A percentile compares a stretch with the other conserved stretches of the same genome.
Conservation (phyloP, 2,329 filamentous ascomycete species). For the Aspergillus sp. region DNA sequence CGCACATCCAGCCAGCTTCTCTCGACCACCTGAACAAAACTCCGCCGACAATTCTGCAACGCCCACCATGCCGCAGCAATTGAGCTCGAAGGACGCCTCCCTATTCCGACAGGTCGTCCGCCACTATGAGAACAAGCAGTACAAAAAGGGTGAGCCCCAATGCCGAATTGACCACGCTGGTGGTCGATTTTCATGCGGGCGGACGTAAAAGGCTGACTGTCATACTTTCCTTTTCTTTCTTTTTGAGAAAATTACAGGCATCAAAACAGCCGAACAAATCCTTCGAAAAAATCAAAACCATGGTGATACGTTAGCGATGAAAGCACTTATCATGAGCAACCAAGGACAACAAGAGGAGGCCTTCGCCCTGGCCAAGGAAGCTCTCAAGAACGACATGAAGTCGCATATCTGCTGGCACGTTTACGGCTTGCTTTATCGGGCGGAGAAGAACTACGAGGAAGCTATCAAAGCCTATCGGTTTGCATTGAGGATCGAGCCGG, state of each 20-base stretch:
- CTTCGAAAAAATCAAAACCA: constrained; percentile 92
- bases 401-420: constrained; percentile 99
- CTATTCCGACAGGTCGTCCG: constrained; percentile 94
- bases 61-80: constrained; percentile 46
- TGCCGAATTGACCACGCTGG: constrained; percentile 11
- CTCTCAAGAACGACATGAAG: constrained; percentile 95
- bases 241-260: constrained; percentile 51
- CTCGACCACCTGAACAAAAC: constrained; percentile 27
- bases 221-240: constrained; percentile 19
- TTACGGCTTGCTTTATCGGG: constrained; percentile 89
- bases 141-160: constrained; percentile 69
- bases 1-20: constrained; percentile 34
- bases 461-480: constrained; percentile 99
- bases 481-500: constrained; percentile 88
- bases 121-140: constrained; percentile 97
- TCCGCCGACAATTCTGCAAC: constrained; percentile 24
- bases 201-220: constrained; percentile 19
- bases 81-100: constrained; percentile 79
- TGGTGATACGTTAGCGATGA: constrained; percentile 99
- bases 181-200: constrained; percentile 8
- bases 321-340: constrained; percentile 91
- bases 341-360: constrained; percentile 92
- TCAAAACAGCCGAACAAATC: constrained; percentile 96
- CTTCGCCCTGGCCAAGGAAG: constrained; percentile 87
- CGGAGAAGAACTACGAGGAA: constrained; percentile 97